Evolutionary conservation across 768 basidiomycete species (phyloP).

Genomic region (Pilatotrama ljubarskyi): DNA sequence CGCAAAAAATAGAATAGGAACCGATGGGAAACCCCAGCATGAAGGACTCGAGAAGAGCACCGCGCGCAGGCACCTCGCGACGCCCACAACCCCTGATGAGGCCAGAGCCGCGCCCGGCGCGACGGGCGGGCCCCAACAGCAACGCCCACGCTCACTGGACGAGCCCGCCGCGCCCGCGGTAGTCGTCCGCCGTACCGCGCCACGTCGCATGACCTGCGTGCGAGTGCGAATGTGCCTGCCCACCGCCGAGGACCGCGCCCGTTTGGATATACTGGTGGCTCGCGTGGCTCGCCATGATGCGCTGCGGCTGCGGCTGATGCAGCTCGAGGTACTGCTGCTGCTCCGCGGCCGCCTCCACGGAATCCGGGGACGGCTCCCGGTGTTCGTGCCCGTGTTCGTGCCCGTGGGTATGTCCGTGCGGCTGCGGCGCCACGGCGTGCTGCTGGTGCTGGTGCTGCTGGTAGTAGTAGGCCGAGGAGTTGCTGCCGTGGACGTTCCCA

Average conservation of each 20-base stretch:
- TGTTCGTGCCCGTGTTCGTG: slow-evolving; percentile 3
- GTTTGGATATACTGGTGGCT: slow-evolving; percentile 12
- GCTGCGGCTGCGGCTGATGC: slow-evolving; percentile 23
- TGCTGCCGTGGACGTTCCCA: neutral
- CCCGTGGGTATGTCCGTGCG: too few relatives aligned
- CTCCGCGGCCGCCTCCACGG: neutral
- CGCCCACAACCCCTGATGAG: neutral
- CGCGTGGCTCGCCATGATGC: neutral
- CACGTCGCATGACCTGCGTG: slow-evolving; percentile 5
- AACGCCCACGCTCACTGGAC: slow-evolving; percentile 12
- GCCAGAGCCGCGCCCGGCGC: neutral
- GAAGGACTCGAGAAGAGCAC: neutral
- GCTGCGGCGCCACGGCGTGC: neutral
- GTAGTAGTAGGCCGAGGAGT: slow-evolving; percentile 9
- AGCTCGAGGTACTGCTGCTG: slow-evolving; percentile 11
- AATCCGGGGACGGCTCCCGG: slow-evolving; percentile 7
- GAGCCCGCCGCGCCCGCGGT: slow-evolving; percentile 10
- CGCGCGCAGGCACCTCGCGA: neutral
- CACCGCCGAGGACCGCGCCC: neutral
- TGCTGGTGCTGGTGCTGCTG: neutral
- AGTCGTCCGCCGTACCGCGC: slow-evolving; percentile 1
- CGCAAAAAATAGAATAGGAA: neutral
- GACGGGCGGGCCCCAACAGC: neutral
- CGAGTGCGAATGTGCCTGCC: neutral
- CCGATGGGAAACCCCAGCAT: neutral